phyloP scores from a whole-genome alignment of 2,329 filamentous ascomycete genomes.

The Dactylellina haptotyla region DNA sequence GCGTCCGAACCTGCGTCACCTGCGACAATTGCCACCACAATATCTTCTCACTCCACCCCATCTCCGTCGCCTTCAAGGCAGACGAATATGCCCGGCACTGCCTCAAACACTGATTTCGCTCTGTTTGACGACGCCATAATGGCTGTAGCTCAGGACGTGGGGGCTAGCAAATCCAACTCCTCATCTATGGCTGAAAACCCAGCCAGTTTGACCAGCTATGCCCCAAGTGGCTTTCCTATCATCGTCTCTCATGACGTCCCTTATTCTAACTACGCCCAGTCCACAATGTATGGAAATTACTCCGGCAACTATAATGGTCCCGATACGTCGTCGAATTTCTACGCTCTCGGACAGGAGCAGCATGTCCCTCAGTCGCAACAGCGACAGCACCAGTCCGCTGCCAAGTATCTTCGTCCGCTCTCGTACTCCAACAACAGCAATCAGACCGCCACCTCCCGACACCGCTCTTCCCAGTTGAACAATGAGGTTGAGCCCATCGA shows the following conservation, averaged over 20 bases:
- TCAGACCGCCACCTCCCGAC: conserved; percentile 33
- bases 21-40: conserved; percentile 56
- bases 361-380: conserved; percentile 42
- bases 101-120: conserved; percentile 55
- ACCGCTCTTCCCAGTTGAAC: conserved; percentile 44
- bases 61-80: conserved; percentile 57
- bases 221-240: conserved; percentile 38
- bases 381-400: conserved; percentile 43
- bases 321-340: conserved; percentile 29
- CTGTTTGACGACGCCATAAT: conserved; percentile 56
- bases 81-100: conserved; percentile 55
- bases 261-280: conserved; percentile 46
- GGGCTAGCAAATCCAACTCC: conserved; percentile 1
- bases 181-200: conserved; percentile 37
- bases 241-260: conserved; percentile 48
- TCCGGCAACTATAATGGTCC: conserved; percentile 19
- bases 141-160: conserved; percentile 31
- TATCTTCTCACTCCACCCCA: conserved; percentile 57
- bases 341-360: conserved; percentile 38
- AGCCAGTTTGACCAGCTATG: conserved; percentile 33
- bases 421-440: conserved; percentile 35
- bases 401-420: conserved; percentile 44
- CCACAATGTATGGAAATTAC: conserved; percentile 45
- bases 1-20: conserved; percentile 56
- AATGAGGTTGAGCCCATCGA: conserved; percentile 54